Conservation (phyloP, 1,284 basidiomycete genomes). For the Boletus nobilissimus region DNA sequence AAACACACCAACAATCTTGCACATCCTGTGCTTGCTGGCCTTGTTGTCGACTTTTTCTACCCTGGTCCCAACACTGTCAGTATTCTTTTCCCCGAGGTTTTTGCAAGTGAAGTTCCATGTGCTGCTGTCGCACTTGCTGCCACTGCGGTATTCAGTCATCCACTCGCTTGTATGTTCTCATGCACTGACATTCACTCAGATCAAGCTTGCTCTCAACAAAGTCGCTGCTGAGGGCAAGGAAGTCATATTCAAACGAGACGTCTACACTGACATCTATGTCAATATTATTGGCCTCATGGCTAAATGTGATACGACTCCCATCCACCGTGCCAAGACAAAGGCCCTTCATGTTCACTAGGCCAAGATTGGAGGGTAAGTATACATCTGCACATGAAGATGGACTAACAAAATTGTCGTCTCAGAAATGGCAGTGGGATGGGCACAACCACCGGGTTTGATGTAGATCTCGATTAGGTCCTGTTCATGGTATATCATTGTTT, state of each 20-base stretch:
- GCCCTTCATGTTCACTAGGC: conserved; percentile 6
- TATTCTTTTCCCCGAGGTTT: neutral
- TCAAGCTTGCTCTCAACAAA: neutral
- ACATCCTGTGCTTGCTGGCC: neutral
- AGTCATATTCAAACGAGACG: conserved; percentile 22
- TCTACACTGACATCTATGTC: conserved; percentile 13
- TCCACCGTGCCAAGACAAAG: conserved; percentile 20
- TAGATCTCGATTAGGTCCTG: neutral
- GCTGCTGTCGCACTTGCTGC: neutral
- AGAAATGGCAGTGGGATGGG: neutral
- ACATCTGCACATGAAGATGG: too few relatives aligned
- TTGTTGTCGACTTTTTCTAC: neutral
- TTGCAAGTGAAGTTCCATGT: neutral
- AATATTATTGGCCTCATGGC: conserved; percentile 14
- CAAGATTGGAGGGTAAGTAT: too few relatives aligned
- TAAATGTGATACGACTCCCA: conserved; percentile 14
- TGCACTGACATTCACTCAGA: neutral
- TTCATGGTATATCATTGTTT: too few relatives aligned
- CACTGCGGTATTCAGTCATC: neutral
- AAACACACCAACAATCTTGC: neutral
- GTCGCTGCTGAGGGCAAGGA: neutral
- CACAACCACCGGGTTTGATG: neutral
- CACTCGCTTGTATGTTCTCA: too few relatives aligned
- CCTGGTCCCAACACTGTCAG: neutral
- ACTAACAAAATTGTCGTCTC: too few relatives aligned